phyloP scores from a whole-genome alignment of 345 rosid genomes.

The Populus alba region DNA sequence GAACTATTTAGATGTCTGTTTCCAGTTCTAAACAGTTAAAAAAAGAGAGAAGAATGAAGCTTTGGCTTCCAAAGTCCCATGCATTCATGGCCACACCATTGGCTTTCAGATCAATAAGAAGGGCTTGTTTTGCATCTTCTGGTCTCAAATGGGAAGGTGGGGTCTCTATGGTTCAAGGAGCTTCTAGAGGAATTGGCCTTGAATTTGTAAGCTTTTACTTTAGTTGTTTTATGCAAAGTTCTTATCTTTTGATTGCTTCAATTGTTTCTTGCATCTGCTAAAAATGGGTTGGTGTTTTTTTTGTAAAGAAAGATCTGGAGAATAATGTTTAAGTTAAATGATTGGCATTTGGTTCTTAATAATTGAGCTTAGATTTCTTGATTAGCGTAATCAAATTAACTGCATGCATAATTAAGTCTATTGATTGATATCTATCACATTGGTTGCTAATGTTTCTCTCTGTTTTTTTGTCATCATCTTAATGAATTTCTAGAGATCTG shows the following conservation, averaged over 20 bases:
- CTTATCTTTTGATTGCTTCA: neutral
- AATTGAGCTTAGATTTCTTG: neutral
- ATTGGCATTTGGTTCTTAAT: neutral
- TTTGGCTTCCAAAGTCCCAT: neutral
- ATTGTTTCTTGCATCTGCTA: neutral
- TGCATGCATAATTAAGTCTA: neutral
- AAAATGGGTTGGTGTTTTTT: neutral
- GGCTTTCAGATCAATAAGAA: slow-evolving; percentile 11
- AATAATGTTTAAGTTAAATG: neutral
- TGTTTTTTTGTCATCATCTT: neutral
- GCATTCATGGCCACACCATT: neutral
- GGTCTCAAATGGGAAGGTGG: slow-evolving; percentile 57
- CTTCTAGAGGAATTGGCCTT: slow-evolving; percentile 88
- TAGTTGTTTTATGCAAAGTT: neutral
- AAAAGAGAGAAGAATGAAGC: slow-evolving; percentile 10
- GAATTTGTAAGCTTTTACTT: slow-evolving; percentile 60
- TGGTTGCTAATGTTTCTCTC: neutral
- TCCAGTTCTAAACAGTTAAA: neutral
- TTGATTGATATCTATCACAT: neutral
- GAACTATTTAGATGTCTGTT: neutral
- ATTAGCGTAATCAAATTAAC: no score
- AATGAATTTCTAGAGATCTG: neutral
- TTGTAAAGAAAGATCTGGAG: neutral
- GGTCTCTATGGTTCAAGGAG: slow-evolving; percentile 90
- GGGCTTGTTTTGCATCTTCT: slow-evolving; percentile 20